These are phyloP conservation scores for Agaricus blazei DNA, from an alignment of 768 basidiomycete genomes.

Conservation along the genomic window DNA sequence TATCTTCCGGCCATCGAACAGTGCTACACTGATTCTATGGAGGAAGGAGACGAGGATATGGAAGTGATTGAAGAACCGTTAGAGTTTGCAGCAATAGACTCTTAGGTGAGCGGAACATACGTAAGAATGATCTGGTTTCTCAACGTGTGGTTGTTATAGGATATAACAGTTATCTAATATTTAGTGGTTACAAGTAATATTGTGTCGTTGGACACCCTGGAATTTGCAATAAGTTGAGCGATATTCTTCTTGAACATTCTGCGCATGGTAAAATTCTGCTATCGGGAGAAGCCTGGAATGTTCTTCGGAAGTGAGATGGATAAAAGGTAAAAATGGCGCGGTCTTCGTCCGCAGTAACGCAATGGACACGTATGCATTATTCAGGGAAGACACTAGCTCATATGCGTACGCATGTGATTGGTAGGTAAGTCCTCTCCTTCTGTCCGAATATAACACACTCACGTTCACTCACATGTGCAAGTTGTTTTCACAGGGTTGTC, in stretches of 20 bases:
- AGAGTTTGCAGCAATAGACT: not conserved
- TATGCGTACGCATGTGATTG: not conserved
- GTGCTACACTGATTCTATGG: conserved; percentile 48
- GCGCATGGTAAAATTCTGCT: not conserved
- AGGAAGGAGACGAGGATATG: conserved; percentile 41
- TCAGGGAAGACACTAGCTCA: not conserved
- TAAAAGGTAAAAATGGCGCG: not conserved
- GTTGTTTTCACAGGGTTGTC: too few relatives aligned
- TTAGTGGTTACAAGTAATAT: not conserved
- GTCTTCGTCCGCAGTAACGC: not conserved
- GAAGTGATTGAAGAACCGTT: conserved; percentile 16
- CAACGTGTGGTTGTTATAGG: not conserved
- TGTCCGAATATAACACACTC: not conserved
- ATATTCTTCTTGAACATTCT: too few relatives aligned
- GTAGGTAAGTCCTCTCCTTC: not conserved
- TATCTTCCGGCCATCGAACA: conserved; percentile 71
- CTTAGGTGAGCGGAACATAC: not conserved
- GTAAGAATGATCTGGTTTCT: not conserved
- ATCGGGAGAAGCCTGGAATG: not conserved
- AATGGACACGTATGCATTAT: not conserved
- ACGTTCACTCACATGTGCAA: too few relatives aligned
- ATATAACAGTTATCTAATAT: not conserved
- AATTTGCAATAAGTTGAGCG: not conserved
- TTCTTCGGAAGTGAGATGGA: not conserved
- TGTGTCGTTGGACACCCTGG: not conserved